Evolutionary conservation across 345 rosid species (phyloP).

Genomic region (Chamaenerion angustifolium): DNA sequence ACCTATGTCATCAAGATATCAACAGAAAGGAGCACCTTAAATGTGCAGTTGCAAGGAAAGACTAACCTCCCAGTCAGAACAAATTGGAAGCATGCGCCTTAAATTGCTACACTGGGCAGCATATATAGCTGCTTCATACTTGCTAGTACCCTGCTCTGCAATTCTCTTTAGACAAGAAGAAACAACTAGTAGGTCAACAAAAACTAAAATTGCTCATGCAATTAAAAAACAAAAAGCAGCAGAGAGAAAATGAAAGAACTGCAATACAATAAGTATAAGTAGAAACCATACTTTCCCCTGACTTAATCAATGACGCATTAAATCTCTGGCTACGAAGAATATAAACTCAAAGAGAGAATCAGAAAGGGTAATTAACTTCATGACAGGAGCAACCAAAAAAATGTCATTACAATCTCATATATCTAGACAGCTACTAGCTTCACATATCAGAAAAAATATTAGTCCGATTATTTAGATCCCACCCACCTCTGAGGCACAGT

Average conservation of each 20-base stretch:
- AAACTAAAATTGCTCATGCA: slow-evolving; percentile 2
- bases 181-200: slow-evolving; percentile 9
- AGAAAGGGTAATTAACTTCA: too few species aligned
- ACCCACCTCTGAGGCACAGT: slow-evolving; percentile 83
- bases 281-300: too few species aligned
- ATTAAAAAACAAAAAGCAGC: not conserved
- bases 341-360: too few species aligned
- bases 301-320: too few species aligned
- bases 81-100: slow-evolving; percentile 70
- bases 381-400: too few species aligned
- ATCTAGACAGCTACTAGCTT: not conserved
- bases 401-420: not conserved
- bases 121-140: slow-evolving; percentile 77
- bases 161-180: slow-evolving; percentile 46
- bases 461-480: not conserved
- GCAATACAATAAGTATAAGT: not conserved
- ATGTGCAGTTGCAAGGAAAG: slow-evolving; percentile 4
- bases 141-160: slow-evolving; percentile 72
- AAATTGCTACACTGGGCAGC: slow-evolving; percentile 86
- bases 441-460: not conserved
- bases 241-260: slow-evolving; percentile 1
- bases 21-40: not conserved
- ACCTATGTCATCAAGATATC: too few species aligned
- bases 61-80: slow-evolving; percentile 95
- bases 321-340: too few species aligned